Evolutionary conservation across 2,329 filamentous ascomycete genomes (phyloP), one percentile per base, ranked within the genome.

Genomic region (Sporothrix humicola): DNA sequence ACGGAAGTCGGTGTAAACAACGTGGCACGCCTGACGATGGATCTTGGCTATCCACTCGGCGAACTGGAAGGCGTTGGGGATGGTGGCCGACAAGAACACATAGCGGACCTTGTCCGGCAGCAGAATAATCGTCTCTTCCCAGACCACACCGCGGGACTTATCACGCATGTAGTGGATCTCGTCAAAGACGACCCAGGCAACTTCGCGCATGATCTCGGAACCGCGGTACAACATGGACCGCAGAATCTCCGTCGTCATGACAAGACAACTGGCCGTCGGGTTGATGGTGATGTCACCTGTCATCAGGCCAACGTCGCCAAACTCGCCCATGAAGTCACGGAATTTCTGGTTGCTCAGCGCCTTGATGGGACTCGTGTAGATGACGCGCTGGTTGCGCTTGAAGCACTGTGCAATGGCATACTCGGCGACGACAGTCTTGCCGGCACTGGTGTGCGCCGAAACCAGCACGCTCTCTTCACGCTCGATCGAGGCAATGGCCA

Each of bases 211-310:
- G 77, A 99, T 98, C 84, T 99, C 96, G 0, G 96, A 98, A 74
- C 96, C 96, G 77, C 96, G 90, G 82, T 99, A 99, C 83, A 99
- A 82, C 96, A 99, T 99, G 20, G 95, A 98, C 68, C 96, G 92
- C 80, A 99, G 83, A 94, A 99, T 99, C 85, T 99, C 96, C 0
- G 96, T 99, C 0, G 96, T 99, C 96, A 99, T 99, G 79, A 99
- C 96, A 74, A 99, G 86, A 81, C 96, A 99, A 74, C 95, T 98
- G 15, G 96, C 96, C 3, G 96, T 98, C 3, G 97, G 97, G 82
- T 99, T 99, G 83, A 99, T 99, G 31, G 96, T 99, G 76, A 98
- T 95, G 88, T 99, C 96, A 79, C 96, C 96, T 5, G 96, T 99
- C 95, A 99, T 98, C 75, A 99, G 87, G 74, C 96, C 96, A 70